Evolutionary conservation across 805 yeast genomes (phyloP), one percentile per base, ranked within the genome.

Genomic region (Candida chilensis): DNA sequence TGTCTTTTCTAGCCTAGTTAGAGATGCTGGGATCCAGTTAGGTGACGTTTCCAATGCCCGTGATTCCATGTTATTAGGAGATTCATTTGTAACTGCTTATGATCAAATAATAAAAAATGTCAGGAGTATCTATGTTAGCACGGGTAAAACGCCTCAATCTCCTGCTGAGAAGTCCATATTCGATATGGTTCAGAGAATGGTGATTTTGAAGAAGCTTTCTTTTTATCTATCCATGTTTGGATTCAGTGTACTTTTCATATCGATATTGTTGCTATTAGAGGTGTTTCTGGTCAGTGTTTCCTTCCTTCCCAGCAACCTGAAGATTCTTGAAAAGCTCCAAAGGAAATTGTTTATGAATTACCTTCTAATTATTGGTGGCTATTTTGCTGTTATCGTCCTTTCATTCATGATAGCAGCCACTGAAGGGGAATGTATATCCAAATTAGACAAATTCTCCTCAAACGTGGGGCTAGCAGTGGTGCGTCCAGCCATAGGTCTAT

Each of bases 1-100:
- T 42, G 39, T 71, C 11, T 47, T 67, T 6, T 52, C 70, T 5
- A 64, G 65, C 10, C 47, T 71, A 11, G 54, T 71, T 8, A 54
- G 64, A 33, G 80, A 74, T 45, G 57, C 74, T 9, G 75, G 73
- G 4, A 50, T 49, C 3, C 73, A 65, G 37, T 47, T 68, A 24
- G 67, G 63, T 7, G 44, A 45, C 16, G 45, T 63, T 16, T 59
- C 74, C 4, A 52, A 53, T 28, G 44, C 57, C 33, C 56, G 64
- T 5, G 56, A 66, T 37, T 50, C 66, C 4, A 47, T 46, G 3
- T 44, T 42, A 8, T 47, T 64, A 37, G 67, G 71, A 3, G 50
- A 59, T 14, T 54, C 67, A 16, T 52, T 68, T 34, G 62, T 57
- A 10, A 39, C 48, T 8, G 60, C 64, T 1, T 67, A 62, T 42